Conservation (phyloP, 257 asterid genomes). For the Eustoma russellianum region DNA sequence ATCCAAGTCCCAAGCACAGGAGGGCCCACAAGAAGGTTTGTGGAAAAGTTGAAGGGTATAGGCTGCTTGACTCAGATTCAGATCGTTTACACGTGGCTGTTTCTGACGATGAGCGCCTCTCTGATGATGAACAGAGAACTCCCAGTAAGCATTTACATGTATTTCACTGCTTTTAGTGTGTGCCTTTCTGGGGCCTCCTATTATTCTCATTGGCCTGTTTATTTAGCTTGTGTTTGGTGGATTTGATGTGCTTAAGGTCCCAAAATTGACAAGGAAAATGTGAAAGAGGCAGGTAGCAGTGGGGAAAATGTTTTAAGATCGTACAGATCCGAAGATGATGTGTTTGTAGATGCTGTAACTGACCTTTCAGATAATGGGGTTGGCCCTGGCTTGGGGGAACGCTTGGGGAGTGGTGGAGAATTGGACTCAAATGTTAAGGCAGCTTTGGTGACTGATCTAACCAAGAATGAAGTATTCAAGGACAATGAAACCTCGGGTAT, state of each 20-base stretch:
- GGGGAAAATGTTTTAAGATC: slow-evolving; percentile 36
- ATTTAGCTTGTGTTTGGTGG: not conserved
- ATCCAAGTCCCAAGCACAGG: slow-evolving; percentile 85
- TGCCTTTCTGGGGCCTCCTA: not conserved
- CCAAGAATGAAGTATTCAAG: slow-evolving; percentile 14
- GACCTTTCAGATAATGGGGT: slow-evolving; percentile 59
- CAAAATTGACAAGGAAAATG: slow-evolving; percentile 21
- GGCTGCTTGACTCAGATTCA: slow-evolving; percentile 24
- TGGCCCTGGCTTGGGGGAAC: slow-evolving; percentile 35
- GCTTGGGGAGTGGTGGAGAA: slow-evolving; percentile 18
- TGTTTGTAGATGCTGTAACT: slow-evolving; percentile 60
- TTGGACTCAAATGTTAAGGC: slow-evolving; percentile 20
- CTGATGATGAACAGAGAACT: slow-evolving; percentile 45
- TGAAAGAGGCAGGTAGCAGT: slow-evolving; percentile 23
- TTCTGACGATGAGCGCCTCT: slow-evolving; percentile 49
- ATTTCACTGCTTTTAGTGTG: not conserved
- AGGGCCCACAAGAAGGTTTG: slow-evolving; percentile 80
- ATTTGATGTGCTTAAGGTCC: slow-evolving; percentile 40
- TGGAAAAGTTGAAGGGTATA: slow-evolving; percentile 74
- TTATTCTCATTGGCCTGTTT: slow-evolving; percentile 3
- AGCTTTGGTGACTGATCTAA: slow-evolving; percentile 25
- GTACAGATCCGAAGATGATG: slow-evolving; percentile 55
- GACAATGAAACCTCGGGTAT: slow-evolving; percentile 36
- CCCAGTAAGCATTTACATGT: slow-evolving; percentile 40
- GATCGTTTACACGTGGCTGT: slow-evolving; percentile 21